Evolutionary conservation across 768 basidiomycete genomes (phyloP).

Genomic region (Trametopsis cervina): DNA sequence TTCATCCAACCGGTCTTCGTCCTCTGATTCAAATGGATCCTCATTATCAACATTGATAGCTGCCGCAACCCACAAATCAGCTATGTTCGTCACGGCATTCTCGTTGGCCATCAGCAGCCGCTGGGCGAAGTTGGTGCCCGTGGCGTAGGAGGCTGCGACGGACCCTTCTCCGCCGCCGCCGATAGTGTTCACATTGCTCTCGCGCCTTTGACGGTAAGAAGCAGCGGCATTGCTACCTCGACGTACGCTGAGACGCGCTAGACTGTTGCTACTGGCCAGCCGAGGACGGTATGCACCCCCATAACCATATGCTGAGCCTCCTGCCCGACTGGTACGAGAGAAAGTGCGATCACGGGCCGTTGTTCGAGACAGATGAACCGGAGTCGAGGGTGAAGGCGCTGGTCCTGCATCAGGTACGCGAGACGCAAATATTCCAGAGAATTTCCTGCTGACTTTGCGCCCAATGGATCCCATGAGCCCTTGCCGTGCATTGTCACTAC

Average conservation of each 20-base stretch:
- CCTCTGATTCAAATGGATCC: slow-evolving; percentile 55
- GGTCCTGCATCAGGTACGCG: slow-evolving; percentile 37
- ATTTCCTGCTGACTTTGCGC: slow-evolving; percentile 43
- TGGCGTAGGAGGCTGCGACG: slow-evolving; percentile 30
- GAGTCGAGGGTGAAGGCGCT: slow-evolving; percentile 24
- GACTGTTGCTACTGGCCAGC: slow-evolving; percentile 35
- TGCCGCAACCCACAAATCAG: slow-evolving; percentile 95
- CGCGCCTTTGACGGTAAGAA: slow-evolving; percentile 43
- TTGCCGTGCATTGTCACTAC: slow-evolving; percentile 22
- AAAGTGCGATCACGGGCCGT: slow-evolving; percentile 35
- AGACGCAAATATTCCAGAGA: slow-evolving; percentile 55
- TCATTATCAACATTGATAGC: slow-evolving; percentile 94
- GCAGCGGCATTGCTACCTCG: slow-evolving; percentile 46
- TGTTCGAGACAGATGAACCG: slow-evolving; percentile 41
- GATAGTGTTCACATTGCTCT: slow-evolving; percentile 30
- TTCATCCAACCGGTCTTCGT: slow-evolving; percentile 28
- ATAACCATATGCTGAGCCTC: slow-evolving; percentile 82
- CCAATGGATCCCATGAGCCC: slow-evolving; percentile 29
- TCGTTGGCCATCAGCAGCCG: slow-evolving; percentile 89
- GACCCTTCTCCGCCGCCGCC: slow-evolving; percentile 29
- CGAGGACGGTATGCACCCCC: slow-evolving; percentile 48
- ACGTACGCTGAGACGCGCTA: slow-evolving; percentile 28
- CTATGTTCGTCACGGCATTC: slow-evolving; percentile 89
- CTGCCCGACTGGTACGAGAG: slow-evolving; percentile 49
- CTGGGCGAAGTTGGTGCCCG: slow-evolving; percentile 71